These are phyloP conservation scores for Silene latifolia DNA, from an alignment of 148 eudicot genomes.

Conservation along the genomic window DNA sequence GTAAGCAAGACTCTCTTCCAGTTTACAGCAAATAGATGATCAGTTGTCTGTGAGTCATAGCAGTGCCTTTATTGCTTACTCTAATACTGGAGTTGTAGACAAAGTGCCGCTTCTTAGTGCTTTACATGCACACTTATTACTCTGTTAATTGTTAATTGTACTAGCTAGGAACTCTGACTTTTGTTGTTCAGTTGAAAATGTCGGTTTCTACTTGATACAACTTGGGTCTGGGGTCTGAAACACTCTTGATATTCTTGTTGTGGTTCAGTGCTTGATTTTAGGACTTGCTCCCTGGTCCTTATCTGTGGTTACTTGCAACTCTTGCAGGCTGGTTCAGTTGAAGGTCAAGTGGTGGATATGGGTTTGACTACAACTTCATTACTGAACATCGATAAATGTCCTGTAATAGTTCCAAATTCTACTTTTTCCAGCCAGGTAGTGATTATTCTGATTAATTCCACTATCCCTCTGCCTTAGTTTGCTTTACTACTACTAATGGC, in stretches of 20 bases:
- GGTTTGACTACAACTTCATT: constrained; percentile 83
- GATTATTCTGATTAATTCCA: constrained; percentile 13
- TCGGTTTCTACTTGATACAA: not conserved
- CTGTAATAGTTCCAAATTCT: constrained; percentile 86
- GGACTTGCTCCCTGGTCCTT: constrained; percentile 6
- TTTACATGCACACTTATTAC: not conserved
- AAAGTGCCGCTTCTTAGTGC: not conserved
- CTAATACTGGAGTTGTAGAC: not conserved
- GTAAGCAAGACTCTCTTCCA: constrained; percentile 33
- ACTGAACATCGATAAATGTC: constrained; percentile 79
- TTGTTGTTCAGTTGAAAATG: constrained; percentile 16
- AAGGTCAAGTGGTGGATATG: constrained; percentile 98
- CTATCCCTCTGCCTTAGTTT: constrained; percentile 8
- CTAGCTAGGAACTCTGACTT: not conserved
- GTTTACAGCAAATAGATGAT: not conserved
- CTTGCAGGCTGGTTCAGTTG: constrained; percentile 93
- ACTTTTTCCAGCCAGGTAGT: constrained; percentile 90
- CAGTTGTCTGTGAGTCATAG: not conserved
- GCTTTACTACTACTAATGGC: not conserved
- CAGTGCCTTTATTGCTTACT: constrained; percentile 1
- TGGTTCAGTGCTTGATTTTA: not conserved
- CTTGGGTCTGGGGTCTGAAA: not conserved
- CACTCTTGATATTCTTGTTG: not conserved
- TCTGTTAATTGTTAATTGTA: not conserved
- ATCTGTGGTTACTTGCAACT: constrained; percentile 9